These are phyloP conservation scores for Striga asiatica DNA, from an alignment of 257 asterid genomes.

Conservation along the genomic window DNA sequence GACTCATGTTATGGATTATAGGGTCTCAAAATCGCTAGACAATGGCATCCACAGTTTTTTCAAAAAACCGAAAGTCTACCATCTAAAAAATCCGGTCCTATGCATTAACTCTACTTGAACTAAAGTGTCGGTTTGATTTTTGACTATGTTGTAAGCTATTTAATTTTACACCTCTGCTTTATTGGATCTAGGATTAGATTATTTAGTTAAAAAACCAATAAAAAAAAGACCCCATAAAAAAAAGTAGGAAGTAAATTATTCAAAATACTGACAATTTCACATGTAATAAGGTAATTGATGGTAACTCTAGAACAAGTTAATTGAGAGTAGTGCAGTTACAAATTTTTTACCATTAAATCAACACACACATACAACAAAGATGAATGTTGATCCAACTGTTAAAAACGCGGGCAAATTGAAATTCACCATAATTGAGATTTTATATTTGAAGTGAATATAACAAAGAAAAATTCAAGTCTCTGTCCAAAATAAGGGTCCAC, in stretches of 20 bases:
- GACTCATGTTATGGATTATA: background rate
- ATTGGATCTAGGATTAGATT: background rate
- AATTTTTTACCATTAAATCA: too few relatives aligned
- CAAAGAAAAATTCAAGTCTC: too few relatives aligned
- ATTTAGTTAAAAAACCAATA: background rate
- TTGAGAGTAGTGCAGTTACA: too few relatives aligned
- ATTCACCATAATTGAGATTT: too few relatives aligned
- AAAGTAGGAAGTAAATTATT: background rate
- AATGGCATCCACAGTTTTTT: background rate
- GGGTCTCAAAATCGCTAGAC: background rate
- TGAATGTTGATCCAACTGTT: too few relatives aligned
- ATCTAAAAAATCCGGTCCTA: constrained; percentile 12
- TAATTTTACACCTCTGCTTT: background rate
- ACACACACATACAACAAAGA: too few relatives aligned
- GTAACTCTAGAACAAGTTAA: too few relatives aligned
- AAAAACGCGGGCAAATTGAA: too few relatives aligned
- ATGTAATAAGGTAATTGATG: too few relatives aligned
- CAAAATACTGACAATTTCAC: too few relatives aligned
- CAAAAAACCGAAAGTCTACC: background rate
- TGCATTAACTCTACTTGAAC: constrained; percentile 2
- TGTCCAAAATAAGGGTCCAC: background rate
- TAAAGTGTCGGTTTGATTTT: constrained; percentile 11
- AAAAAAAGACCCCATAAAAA: background rate
- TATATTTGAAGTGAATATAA: too few relatives aligned
- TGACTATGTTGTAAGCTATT: constrained; percentile 3